Conservation (phyloP, 352 stramenopile genomes). For the Phytophthora boehmeriae region DNA sequence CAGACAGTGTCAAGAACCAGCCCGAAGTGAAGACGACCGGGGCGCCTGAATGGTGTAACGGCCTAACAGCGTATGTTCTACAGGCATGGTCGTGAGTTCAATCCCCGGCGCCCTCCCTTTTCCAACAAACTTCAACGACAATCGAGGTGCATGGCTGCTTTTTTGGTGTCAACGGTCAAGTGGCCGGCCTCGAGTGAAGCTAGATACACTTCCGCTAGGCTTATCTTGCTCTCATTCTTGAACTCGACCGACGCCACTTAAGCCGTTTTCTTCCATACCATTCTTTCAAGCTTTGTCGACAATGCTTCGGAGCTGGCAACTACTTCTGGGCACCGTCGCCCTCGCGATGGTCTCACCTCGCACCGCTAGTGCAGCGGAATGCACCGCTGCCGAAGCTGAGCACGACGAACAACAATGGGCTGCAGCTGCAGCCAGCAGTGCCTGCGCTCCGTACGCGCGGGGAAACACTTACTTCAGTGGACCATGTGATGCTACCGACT, state of each 20-base stretch:
- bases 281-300: background rate
- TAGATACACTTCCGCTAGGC: too few species aligned
- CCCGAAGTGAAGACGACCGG: too few species aligned
- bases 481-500: slow-evolving; percentile 19
- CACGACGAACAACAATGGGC: slow-evolving; percentile 19
- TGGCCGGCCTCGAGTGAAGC: too few species aligned
- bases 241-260: background rate
- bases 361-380: slow-evolving; percentile 11
- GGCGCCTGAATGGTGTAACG: too few species aligned
- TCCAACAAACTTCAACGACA: too few species aligned
- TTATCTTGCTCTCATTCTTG: slow-evolving; percentile 1
- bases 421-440: slow-evolving; percentile 11
- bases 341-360: background rate
- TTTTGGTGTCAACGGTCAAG: too few species aligned
- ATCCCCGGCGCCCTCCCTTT: too few species aligned
- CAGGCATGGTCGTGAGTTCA: too few species aligned
- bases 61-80: too few species aligned
- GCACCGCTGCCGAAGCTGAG: slow-evolving; percentile 14
- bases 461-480: slow-evolving; percentile 8
- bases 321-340: background rate
- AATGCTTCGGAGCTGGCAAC: background rate
- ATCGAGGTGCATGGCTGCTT: too few species aligned
- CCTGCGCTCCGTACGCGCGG: slow-evolving; percentile 21
- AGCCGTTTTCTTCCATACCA: background rate
- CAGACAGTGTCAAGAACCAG: too few species aligned